Percentiles rank a stretch among this genome's conserved stretches.
phyloP scores from a whole-genome alignment of 2,329 filamentous ascomycete species.

The Aspergillus versicolor region DNA sequence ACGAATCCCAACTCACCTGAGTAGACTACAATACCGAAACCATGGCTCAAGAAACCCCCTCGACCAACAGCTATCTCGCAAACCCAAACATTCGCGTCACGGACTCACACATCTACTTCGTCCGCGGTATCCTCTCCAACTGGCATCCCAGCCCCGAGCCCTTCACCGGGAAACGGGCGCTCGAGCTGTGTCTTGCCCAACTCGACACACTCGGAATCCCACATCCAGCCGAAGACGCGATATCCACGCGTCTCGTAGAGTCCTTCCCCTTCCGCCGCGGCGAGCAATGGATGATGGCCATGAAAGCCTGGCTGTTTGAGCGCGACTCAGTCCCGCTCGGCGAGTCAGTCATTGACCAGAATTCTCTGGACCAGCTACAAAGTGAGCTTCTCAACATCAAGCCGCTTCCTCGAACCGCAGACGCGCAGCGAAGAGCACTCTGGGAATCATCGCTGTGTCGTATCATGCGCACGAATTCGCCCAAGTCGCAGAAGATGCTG shows the following conservation, averaged over 20 bases:
- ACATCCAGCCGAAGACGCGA: not conserved
- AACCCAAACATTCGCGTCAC: conserved; percentile 5
- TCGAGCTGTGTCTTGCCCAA: conserved; percentile 6
- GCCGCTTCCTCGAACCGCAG: not conserved
- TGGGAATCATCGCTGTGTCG: not conserved
- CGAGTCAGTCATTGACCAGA: not conserved
- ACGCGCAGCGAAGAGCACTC: not conserved
- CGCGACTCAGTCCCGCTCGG: not conserved
- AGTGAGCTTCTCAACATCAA: not conserved
- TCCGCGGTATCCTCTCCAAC: conserved; percentile 13
- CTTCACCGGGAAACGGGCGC: conserved; percentile 7
- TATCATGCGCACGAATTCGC: conserved; percentile 10
- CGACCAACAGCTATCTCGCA: not conserved
- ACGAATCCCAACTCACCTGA: too few relatives aligned
- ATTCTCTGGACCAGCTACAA: not conserved
- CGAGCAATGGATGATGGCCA: conserved; percentile 18
- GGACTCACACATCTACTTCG: conserved; percentile 14
- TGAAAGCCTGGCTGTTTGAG: conserved; percentile 17
- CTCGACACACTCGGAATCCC: conserved; percentile 2
- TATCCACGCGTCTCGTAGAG: conserved; percentile 5
- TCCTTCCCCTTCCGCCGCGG: conserved; percentile 10
- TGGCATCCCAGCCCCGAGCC: conserved; percentile 8
- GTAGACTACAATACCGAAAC: not conserved
- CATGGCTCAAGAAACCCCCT: not conserved
- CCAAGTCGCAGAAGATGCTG: conserved; percentile 10